Base-by-base conservation (phyloP, 345 rosid genomes). In the Eutrema heterophyllum region DNA sequence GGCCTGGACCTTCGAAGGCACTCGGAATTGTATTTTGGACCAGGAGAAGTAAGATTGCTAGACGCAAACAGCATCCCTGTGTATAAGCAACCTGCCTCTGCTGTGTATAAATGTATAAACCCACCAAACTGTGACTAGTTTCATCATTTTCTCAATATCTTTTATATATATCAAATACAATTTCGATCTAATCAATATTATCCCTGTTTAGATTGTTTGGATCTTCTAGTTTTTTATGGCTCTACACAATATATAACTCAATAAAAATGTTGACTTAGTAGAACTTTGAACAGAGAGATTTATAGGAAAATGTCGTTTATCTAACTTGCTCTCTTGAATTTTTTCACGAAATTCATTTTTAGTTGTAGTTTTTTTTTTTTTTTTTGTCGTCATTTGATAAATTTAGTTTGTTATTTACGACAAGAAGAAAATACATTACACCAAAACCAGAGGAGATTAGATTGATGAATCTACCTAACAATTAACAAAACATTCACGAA, bases 1-100 rank as follows among this genome's bases (percentile, higher is more conserved):
- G 97, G 98, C 14, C 96, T 93, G 21, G 97, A 90, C 76, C 91
- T 93, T 26, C 85, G 91, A 67, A 86, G 97, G 89, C 98, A 91
- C 46, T 82, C 81, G 5, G 97, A 90, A 50, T 88, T 86, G 75
- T 86, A 83, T 13, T 89, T 86, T 71, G 86, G 81, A 11, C 89
- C 93, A 0, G 98, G 97, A 11, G 92, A 91, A 82, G 88, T 93
- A 49, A 84, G 94, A 77, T 85, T 80, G 75, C 84, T 93, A 4
- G 98, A 93, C 46, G 39, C 84, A 39, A 80, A 75, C 40, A 86
- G 92, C 78, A 83, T 93, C 36, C 97, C 96, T n/a, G 67, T 81
- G 38, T 90, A 93, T 79, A 89, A 88, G 82, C 93, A 86, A 70
- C 98, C 97, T 58, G 86, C 96, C 44, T 93, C 98, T 68, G 87